phyloP scores from a whole-genome alignment of 2,329 filamentous ascomycete species.

The Sarocladiaceae sp. region DNA sequence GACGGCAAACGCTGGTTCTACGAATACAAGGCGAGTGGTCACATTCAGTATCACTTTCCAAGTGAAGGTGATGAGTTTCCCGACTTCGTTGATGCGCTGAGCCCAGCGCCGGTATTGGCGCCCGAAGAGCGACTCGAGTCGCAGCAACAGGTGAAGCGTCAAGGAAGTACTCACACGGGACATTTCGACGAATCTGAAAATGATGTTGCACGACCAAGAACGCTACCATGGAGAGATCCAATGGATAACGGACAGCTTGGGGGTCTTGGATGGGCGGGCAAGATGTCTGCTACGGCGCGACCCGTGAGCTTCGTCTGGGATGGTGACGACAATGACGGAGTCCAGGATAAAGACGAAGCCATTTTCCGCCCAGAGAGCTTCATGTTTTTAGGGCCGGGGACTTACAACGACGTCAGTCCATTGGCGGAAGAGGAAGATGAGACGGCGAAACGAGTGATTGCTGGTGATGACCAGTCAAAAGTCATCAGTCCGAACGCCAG shows the following conservation, averaged over 20 bases:
- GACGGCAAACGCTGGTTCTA: slow-evolving; percentile 56
- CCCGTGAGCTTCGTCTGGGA: slow-evolving; percentile 22
- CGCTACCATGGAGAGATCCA: neutral
- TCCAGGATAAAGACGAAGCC: slow-evolving; percentile 27
- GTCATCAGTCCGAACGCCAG: slow-evolving; percentile 25
- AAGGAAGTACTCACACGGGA: neutral
- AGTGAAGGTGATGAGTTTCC: slow-evolving; percentile 55
- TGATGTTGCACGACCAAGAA: neutral
- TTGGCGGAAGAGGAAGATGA: slow-evolving; percentile 34
- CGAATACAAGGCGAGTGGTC: slow-evolving; percentile 49
- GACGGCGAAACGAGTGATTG: slow-evolving; percentile 15
- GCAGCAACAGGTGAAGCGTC: slow-evolving; percentile 37
- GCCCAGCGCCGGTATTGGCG: slow-evolving; percentile 34
- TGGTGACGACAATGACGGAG: slow-evolving; percentile 18
- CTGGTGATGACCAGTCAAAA: slow-evolving; percentile 13
- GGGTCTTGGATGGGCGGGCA: neutral
- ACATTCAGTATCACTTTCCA: slow-evolving; percentile 53
- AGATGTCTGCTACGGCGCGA: slow-evolving; percentile 28
- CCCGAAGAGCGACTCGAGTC: slow-evolving; percentile 52
- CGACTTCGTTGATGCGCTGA: slow-evolving; percentile 39
- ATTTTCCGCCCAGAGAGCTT: slow-evolving; percentile 50
- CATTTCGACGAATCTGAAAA: neutral
- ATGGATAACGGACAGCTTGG: neutral
- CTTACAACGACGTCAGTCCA: slow-evolving; percentile 42
- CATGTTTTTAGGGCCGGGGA: slow-evolving; percentile 47